Percentiles rank a stretch among this genome's conserved stretches.
Evolutionary conservation across 768 basidiomycete species (phyloP).

Genomic region (Lentinula boryana): DNA sequence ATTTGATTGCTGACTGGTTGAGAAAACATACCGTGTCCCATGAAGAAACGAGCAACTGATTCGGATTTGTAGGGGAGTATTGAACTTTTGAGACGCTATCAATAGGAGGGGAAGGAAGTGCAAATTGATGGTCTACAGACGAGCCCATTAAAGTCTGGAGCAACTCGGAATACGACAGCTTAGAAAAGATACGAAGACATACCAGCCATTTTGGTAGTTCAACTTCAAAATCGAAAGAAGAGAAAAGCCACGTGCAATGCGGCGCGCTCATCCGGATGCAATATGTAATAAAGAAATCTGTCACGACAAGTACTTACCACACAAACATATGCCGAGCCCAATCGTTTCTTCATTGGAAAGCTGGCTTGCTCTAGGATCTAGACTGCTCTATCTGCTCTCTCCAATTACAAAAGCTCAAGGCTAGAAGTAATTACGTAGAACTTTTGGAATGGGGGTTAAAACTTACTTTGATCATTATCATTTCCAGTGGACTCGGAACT

Average conservation of each 20-base stretch:
- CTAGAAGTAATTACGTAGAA: no score
- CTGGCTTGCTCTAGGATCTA: no score
- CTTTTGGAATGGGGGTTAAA: no score
- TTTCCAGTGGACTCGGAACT: no score
- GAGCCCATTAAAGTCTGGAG: not conserved
- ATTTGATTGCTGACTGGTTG: conserved; percentile 1
- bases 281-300: no score
- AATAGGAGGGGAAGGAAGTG: conserved; percentile 64
- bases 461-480: no score
- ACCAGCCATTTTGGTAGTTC: conserved; percentile 2
- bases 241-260: not conserved
- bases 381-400: no score
- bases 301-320: no score
- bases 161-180: not conserved
- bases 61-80: conserved; percentile 76
- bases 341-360: no score
- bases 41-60: conserved; percentile 75
- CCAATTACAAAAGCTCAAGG: no score
- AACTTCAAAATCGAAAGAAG: not conserved
- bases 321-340: no score
- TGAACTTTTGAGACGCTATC: conserved; percentile 79
- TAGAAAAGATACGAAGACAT: not conserved
- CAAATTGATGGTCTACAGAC: conserved; percentile 15
- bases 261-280: no score
- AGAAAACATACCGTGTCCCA: conserved; percentile 70